These are phyloP conservation scores for Litsea cubeba DNA, from an alignment of 164 flowering plant species.

Conservation along the genomic window DNA sequence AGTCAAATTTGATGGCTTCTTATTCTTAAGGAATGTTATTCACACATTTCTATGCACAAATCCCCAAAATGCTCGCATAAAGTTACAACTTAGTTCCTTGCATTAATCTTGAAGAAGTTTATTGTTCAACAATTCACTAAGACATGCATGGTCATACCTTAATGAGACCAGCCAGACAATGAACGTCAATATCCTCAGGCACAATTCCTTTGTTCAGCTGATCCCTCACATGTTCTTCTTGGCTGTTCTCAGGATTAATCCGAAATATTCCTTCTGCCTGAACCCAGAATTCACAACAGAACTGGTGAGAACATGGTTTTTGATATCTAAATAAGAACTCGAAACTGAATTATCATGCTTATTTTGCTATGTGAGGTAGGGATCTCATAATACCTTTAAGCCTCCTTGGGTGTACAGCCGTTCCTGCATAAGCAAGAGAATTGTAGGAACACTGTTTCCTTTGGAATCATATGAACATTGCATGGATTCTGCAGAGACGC, in stretches of 20 bases:
- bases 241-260: conserved; percentile 89
- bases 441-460: conserved; percentile 90
- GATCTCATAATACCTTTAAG: conserved; percentile 50
- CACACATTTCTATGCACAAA: background rate
- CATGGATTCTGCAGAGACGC: conserved; percentile 94
- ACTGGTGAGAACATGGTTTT: background rate
- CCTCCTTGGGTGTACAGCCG: conserved; percentile 79
- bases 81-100: background rate
- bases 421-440: conserved; percentile 89
- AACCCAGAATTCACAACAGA: conserved; percentile 3
- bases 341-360: background rate
- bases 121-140: no score
- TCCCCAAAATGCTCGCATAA: background rate
- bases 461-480: conserved; percentile 75
- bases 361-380: background rate
- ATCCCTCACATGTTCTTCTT: conserved; percentile 84
- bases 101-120: background rate
- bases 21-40: background rate
- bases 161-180: conserved; percentile 89
- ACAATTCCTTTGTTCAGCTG: conserved; percentile 85
- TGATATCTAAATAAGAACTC: background rate
- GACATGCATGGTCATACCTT: conserved; percentile 13
- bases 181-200: conserved; percentile 86
- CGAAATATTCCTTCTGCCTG: conserved; percentile 97
- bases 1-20: background rate